These are phyloP conservation scores for Saussurea involucrata DNA, from an alignment of 129 eudicot genomes.

Conservation along the genomic window DNA sequence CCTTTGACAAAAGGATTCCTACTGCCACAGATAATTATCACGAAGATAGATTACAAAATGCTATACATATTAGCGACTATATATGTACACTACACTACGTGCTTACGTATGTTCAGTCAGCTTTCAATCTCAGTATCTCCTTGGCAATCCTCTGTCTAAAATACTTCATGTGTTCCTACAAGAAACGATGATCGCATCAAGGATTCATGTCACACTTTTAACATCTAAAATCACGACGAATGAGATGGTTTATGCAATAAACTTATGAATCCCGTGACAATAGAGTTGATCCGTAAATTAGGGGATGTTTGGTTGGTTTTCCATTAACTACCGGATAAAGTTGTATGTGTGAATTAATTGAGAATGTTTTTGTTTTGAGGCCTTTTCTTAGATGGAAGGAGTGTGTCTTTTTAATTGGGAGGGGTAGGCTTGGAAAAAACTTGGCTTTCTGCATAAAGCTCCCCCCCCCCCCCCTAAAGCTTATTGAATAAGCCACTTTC, in stretches of 20 bases:
- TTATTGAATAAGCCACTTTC: too few relatives aligned
- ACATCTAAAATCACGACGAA: background rate
- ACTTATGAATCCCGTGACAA: background rate
- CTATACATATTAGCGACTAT: slow-evolving; percentile 8
- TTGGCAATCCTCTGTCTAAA: slow-evolving; percentile 78
- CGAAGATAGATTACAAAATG: slow-evolving; percentile 2
- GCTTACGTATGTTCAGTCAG: slow-evolving; percentile 36
- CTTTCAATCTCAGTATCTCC: slow-evolving; percentile 69
- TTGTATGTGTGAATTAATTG: too few relatives aligned
- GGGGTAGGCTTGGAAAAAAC: too few relatives aligned
- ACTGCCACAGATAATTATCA: background rate
- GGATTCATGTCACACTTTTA: background rate
- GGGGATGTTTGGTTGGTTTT: too few relatives aligned
- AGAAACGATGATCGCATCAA: slow-evolving; percentile 13
- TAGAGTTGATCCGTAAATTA: background rate
- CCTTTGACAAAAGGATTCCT: background rate
- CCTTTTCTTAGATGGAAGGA: too few relatives aligned
- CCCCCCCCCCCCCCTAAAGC: too few relatives aligned
- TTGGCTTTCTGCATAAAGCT: too few relatives aligned
- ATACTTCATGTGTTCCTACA: slow-evolving; percentile 83
- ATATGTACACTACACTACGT: slow-evolving; percentile 24
- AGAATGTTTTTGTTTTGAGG: too few relatives aligned
- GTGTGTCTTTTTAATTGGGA: too few relatives aligned
- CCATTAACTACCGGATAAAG: too few relatives aligned
- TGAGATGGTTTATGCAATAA: background rate